phyloP scores from a whole-genome alignment of 371 early-diverging fungal genomes.

The Apophysomyces trapeziformis region DNA sequence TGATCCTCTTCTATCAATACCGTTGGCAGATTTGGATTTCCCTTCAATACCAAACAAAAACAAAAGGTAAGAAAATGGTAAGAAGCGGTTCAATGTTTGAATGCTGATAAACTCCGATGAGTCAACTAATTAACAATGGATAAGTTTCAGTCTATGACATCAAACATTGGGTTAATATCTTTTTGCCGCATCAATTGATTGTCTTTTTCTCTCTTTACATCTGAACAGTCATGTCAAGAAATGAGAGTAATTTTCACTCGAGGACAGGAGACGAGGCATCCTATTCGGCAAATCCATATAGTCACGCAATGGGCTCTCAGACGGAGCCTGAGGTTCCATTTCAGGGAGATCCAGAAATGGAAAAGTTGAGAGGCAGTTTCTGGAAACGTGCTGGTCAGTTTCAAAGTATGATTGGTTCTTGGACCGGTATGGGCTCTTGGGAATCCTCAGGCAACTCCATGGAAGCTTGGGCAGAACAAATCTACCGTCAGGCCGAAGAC shows the following conservation, averaged over 20 bases:
- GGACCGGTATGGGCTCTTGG: slow-evolving; percentile 32
- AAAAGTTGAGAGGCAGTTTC: slow-evolving; percentile 30
- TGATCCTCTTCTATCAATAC: too few relatives aligned
- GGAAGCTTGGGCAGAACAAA: slow-evolving; percentile 32
- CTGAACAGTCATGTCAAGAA: neutral
- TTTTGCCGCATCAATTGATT: neutral
- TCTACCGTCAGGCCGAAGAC: slow-evolving; percentile 32
- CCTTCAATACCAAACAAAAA: too few relatives aligned
- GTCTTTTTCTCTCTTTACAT: neutral
- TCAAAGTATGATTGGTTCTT: slow-evolving; percentile 34
- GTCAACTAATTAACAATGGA: too few relatives aligned
- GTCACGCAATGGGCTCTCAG: neutral
- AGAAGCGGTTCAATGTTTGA: too few relatives aligned
- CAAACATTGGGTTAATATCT: too few relatives aligned
- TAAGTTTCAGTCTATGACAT: too few relatives aligned
- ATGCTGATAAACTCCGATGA: too few relatives aligned
- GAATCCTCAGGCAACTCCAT: slow-evolving; percentile 26
- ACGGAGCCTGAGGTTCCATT: neutral
- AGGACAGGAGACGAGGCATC: neutral
- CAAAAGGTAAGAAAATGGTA: too few relatives aligned
- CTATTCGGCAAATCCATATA: neutral
- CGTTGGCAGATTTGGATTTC: too few relatives aligned
- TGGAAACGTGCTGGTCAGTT: slow-evolving; percentile 42
- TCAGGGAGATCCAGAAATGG: slow-evolving; percentile 29
- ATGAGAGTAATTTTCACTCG: neutral